Evolutionary conservation across 106 monocot species (phyloP).

Genomic region (Acorus gramineus): DNA sequence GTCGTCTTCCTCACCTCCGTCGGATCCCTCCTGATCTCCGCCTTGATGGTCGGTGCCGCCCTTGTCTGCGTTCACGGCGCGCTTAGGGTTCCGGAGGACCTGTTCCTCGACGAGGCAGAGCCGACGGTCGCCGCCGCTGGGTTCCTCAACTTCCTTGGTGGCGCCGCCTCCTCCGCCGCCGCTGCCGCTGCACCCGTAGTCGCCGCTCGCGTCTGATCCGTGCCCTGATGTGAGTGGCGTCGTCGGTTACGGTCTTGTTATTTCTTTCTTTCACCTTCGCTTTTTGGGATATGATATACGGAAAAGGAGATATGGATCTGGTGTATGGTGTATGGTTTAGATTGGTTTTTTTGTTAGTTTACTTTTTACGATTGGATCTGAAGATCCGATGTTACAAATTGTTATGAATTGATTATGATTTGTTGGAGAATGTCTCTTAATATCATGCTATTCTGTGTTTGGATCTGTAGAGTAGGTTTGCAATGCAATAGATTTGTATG

Average conservation of each 20-base stretch:
- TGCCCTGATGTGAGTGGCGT: background rate
- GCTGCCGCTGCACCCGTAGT: slow-evolving; percentile 4
- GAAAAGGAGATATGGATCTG: too few species aligned
- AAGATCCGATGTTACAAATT: background rate
- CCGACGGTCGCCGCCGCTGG: slow-evolving; percentile 9
- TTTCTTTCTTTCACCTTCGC: background rate
- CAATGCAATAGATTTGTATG: too few species aligned
- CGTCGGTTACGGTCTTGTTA: background rate
- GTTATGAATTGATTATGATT: background rate
- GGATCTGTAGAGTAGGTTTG: too few species aligned
- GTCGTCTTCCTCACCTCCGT: slow-evolving; percentile 44
- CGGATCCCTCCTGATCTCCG: slow-evolving; percentile 33
- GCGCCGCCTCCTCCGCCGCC: slow-evolving; percentile 20
- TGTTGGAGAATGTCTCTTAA: background rate
- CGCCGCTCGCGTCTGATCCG: background rate
- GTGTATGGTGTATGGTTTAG: too few species aligned
- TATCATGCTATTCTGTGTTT: too few species aligned
- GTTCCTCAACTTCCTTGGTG: slow-evolving; percentile 30
- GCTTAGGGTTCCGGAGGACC: slow-evolving; percentile 34
- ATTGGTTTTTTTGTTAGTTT: background rate
- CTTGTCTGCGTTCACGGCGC: slow-evolving; percentile 34
- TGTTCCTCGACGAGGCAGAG: slow-evolving; percentile 44
- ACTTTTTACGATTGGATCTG: background rate
- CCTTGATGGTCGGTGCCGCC: slow-evolving; percentile 18
- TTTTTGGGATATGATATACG: background rate